Evolutionary conservation across 2,329 filamentous ascomycete genomes (phyloP), one percentile per base, ranked within the genome.

Genomic region (Lachnellula suecica): DNA sequence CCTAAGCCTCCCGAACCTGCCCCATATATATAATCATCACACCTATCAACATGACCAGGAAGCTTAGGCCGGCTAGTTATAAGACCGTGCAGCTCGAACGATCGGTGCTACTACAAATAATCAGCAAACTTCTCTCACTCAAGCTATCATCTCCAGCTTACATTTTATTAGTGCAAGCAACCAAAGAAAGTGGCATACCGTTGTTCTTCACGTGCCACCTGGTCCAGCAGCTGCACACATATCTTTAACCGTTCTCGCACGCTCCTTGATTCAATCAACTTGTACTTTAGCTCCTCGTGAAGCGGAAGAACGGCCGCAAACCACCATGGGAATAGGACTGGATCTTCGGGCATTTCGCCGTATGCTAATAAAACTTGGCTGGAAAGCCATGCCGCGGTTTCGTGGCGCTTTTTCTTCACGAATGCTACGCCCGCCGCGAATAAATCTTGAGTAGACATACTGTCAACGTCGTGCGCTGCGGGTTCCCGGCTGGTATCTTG

Each of bases 321-420:
- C 92, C 92, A 97, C 79, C 91, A 96, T 0, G 91, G 89, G 60
- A 96, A 94, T 1, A 83, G 69, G 3, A 85, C 85, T 1, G 90
- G 85, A 63, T 96, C 89, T 15, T 58, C 47, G 0, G 91, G 91
- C 19, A 86, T 87, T 52, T 88, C 82, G 11, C 91, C 91, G 59
- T 93, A 94, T 5, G 88, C 84, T 27, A 82, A 73, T 25, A 92
- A 73, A 29, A 92, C 85, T 8, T 86, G 81, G 37, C 84, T 79
- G 50, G 88, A 82, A 24, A 95, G 74, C 91, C 90, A 96, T 0
- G 81, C 79, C 0, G 85, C 87, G 52, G 85, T 88, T 48, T 83
- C 75, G 4, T 77, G 76, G 49, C 83, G 80, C 81, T 91, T 91
- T 44, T 79, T 80, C 17, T 73, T 71, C 34, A 95, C 82, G 61